These are phyloP conservation scores for Talaromyces proteolyticus DNA, from an alignment of 495 filamentous ascomycete genomes.

Conservation along the genomic window DNA sequence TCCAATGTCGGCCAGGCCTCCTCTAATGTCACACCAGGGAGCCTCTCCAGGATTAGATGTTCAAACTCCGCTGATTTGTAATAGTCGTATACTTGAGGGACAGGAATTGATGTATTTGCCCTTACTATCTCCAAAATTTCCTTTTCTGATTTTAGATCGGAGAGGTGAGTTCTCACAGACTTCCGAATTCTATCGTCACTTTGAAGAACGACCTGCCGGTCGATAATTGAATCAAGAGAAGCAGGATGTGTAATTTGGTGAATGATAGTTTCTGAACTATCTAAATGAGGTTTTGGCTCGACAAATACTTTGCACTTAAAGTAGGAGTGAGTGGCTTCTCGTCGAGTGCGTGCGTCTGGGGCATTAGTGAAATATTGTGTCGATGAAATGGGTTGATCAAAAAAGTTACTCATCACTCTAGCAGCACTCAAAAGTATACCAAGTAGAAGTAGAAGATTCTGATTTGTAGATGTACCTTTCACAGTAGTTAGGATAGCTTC, in stretches of 20 bases:
- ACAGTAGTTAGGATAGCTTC: no score
- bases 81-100: constrained; percentile 6
- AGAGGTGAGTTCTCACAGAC: constrained; percentile 20
- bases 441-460: no score
- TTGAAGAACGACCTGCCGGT: not conserved
- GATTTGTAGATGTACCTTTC: no score
- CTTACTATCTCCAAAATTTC: constrained; percentile 1
- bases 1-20: constrained; percentile 2
- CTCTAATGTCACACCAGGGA: constrained; percentile 1
- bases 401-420: not conserved
- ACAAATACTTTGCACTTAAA: not conserved
- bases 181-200: constrained; percentile 40
- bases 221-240: not conserved
- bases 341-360: constrained; percentile 1
- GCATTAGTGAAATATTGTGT: not conserved
- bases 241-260: not conserved
- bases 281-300: not conserved
- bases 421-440: not conserved
- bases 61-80: constrained; percentile 4
- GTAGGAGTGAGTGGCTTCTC: not conserved
- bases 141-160: constrained; percentile 5
- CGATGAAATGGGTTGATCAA: not conserved
- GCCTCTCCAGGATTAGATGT: constrained; percentile 3
- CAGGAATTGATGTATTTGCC: constrained; percentile 5
- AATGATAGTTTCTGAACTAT: constrained; percentile 1